phyloP scores from a whole-genome alignment of 148 eudicot genomes.

The Oxyria digyna region DNA sequence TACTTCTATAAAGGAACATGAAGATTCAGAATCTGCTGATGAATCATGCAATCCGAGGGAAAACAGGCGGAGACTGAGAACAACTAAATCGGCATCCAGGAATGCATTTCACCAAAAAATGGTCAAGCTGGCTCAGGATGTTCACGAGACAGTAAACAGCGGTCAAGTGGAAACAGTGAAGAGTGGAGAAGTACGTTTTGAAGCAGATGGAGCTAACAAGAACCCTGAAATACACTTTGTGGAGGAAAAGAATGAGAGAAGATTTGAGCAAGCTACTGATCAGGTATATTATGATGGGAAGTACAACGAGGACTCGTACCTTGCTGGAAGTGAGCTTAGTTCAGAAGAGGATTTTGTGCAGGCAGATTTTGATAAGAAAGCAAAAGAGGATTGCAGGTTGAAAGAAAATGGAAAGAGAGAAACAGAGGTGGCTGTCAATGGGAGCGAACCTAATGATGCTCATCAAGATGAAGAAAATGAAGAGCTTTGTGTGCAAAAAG shows the following conservation, averaged over 20 bases:
- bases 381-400: conserved; percentile 15
- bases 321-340: conserved; percentile 17
- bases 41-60: conserved; percentile 21
- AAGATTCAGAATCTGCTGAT: conserved; percentile 18
- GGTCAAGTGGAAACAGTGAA: conserved; percentile 20
- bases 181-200: conserved; percentile 16
- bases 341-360: conserved; percentile 11
- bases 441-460: conserved; percentile 11
- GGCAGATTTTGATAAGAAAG: conserved; percentile 12
- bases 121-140: conserved; percentile 33
- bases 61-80: conserved; percentile 26
- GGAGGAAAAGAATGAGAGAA: conserved; percentile 15
- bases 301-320: neutral
- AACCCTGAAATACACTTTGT: conserved; percentile 15
- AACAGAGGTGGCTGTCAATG: conserved; percentile 15
- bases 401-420: conserved; percentile 15
- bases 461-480: conserved; percentile 3
- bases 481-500: neutral
- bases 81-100: conserved; percentile 28
- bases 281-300: conserved; percentile 10
- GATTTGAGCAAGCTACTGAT: conserved; percentile 3
- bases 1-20: conserved; percentile 13
- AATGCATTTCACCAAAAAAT: conserved; percentile 31
- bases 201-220: conserved; percentile 15
- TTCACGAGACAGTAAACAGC: conserved; percentile 20